A percentile compares a stretch with the other conserved stretches of the same genome.
phyloP scores from a whole-genome alignment of 257 asterid genomes.

The Solanum paucissectum region DNA sequence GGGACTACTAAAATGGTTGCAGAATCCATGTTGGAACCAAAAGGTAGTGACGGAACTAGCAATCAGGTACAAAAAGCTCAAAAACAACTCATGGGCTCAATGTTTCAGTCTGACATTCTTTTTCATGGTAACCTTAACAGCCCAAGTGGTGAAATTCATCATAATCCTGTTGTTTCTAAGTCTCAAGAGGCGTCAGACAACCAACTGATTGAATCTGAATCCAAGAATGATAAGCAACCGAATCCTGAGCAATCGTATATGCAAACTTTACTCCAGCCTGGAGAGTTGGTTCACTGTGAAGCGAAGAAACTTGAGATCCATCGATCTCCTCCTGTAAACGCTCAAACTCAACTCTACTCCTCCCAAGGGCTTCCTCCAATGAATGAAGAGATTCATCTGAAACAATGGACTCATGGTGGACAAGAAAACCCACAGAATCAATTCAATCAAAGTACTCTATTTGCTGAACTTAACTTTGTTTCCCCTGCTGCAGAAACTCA shows the following conservation, averaged over 20 bases:
- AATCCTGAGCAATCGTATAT: not conserved
- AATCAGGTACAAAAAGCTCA: constrained; percentile 3
- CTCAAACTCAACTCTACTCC: constrained; percentile 15
- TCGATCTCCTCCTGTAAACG: constrained; percentile 14
- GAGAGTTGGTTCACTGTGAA: constrained; percentile 6
- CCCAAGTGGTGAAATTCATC: constrained; percentile 7
- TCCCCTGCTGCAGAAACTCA: constrained; percentile 1
- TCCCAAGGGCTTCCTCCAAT: not conserved
- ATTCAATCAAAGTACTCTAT: not conserved
- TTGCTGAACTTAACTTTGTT: not conserved
- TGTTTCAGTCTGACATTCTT: not conserved
- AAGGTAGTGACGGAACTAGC: constrained; percentile 4
- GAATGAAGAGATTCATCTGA: not conserved
- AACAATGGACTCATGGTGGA: not conserved
- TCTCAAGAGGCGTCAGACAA: constrained; percentile 1
- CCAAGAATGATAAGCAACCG: constrained; percentile 9
- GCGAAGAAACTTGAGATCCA: constrained; percentile 17
- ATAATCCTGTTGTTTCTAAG: constrained; percentile 5
- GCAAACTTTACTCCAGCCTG: not conserved
- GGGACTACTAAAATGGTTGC: constrained; percentile 11
- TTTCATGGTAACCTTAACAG: not conserved
- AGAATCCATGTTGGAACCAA: constrained; percentile 8
- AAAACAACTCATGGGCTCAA: not conserved
- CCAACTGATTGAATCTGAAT: not conserved
- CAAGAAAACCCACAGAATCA: constrained; percentile 1